Conservation (phyloP, 2,329 filamentous ascomycete genomes). For the Myriosclerotinia duriaeana region DNA sequence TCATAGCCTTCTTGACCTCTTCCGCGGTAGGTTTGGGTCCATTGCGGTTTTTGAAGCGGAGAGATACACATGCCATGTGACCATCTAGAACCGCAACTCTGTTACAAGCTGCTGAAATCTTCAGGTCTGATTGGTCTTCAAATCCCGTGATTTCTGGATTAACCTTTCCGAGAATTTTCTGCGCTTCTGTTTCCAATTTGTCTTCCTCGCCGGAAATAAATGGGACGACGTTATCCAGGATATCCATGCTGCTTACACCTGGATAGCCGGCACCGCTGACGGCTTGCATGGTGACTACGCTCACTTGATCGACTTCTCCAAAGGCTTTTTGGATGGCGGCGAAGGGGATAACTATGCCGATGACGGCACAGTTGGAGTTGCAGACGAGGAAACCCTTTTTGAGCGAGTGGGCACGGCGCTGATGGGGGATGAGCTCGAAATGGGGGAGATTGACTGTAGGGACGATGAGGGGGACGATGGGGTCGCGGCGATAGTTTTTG, state of each 20-base stretch:
- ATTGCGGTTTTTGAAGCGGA: slow-evolving; percentile 70
- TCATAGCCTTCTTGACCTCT: slow-evolving; percentile 75
- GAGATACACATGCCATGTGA: slow-evolving; percentile 89
- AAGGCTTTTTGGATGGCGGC: slow-evolving; percentile 85
- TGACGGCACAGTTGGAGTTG: slow-evolving; percentile 98
- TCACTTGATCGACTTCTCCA: slow-evolving; percentile 72
- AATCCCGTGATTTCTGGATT: slow-evolving; percentile 72
- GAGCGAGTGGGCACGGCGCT: slow-evolving; percentile 70
- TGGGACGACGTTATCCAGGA: slow-evolving; percentile 93
- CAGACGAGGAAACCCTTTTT: slow-evolving; percentile 90
- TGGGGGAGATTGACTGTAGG: slow-evolving; percentile 92
- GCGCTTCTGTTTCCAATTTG: slow-evolving; percentile 91
- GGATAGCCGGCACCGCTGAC: slow-evolving; percentile 91
- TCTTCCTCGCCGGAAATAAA: slow-evolving; percentile 94
- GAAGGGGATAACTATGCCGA: slow-evolving; percentile 92
- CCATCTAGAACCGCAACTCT: slow-evolving; percentile 93
- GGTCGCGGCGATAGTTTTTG: slow-evolving; percentile 92
- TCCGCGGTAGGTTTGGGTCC: slow-evolving; percentile 68
- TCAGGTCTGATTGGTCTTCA: slow-evolving; percentile 69
- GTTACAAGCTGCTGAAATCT: slow-evolving; percentile 85
- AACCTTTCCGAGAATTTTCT: slow-evolving; percentile 84
- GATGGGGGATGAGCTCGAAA: slow-evolving; percentile 84
- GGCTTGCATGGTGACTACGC: slow-evolving; percentile 91
- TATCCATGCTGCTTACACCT: slow-evolving; percentile 89
- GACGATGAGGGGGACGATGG: slow-evolving; percentile 87